phyloP scores from a whole-genome alignment of 257 asterid genomes.

The Petrea volubilis region DNA sequence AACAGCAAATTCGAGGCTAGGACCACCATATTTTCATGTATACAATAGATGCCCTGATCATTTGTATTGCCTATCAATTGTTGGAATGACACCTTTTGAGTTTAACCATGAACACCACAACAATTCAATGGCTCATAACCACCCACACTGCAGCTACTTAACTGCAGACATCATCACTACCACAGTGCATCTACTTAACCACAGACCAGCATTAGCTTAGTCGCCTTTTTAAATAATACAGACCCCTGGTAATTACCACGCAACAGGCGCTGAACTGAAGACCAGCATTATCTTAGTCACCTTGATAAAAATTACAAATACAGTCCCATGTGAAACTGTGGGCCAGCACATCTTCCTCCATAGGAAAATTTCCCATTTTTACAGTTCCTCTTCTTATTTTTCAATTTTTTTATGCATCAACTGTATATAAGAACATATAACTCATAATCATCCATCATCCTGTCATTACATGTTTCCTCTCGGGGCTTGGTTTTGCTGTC shows the following conservation, averaged over 20 bases:
- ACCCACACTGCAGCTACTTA: background rate
- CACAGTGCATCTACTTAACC: background rate
- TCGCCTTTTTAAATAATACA: background rate
- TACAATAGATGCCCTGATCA: background rate
- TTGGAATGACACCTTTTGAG: background rate
- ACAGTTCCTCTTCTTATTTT: background rate
- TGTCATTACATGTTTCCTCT: too few species aligned
- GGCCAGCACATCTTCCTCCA: background rate
- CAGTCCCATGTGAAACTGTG: background rate
- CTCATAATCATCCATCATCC: background rate
- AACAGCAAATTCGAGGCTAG: constrained; percentile 5
- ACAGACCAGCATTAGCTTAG: background rate
- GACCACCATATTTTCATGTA: background rate
- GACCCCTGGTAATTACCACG: background rate
- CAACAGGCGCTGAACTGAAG: too few species aligned
- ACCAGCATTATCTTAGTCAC: too few species aligned
- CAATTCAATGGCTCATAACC: background rate
- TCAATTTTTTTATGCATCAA: too few species aligned
- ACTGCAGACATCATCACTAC: background rate
- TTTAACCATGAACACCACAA: background rate
- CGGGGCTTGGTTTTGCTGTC: too few species aligned
- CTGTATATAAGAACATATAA: background rate
- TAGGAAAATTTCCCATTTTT: background rate
- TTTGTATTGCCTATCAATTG: constrained; percentile 8
- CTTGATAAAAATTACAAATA: background rate